Evolutionary conservation across 2,329 filamentous ascomycete genomes (phyloP), one percentile per base, ranked within the genome.

Genomic region (Xylaria hypoxylon): DNA sequence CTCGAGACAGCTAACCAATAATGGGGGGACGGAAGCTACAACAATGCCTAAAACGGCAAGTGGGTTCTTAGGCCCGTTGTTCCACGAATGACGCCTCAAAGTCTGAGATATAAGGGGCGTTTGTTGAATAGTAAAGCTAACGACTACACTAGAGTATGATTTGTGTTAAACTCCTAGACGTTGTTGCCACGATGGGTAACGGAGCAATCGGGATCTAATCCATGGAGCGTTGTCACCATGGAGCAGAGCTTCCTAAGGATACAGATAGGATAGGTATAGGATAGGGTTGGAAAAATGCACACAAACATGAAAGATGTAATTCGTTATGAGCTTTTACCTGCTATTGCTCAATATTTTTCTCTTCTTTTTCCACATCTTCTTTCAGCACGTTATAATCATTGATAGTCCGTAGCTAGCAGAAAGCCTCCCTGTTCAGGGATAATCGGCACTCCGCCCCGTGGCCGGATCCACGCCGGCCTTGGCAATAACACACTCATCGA

Each of bases 1-100:
- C 62, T 55, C 52, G 26, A 17, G 17, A 24, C 40, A 51, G 48
- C 64, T 69, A 71, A 68, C 69, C 67, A 59, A 64, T 69, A 62
- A 61, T 52, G 60, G 62, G 24, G 40, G 17, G 22, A 47, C 69
- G 69, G 69, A 71, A 31, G 60, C 57, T 67, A 56, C 38, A 26
- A 22, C 24, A 5, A 51, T 4, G 35, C 63, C 68, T 26, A 60
- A 62, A 70, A 28, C 11, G 61, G 66, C 44, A 68, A 69, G 64
- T 64, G 64, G 68, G 33, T 19, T 60, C 26, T 24, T 51, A 7
- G 22, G 38, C 35, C n/a, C 47, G 57, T 62, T 67, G 53, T 69
- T 65, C 64, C 67, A 64, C 58, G 61, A 62, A 64, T 67, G 28
- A 22, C 19, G 26, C 38, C 56, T 45, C 51, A 13, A 50, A 55